Percentiles rank a stretch among this genome's conserved stretches.
Conservation (phyloP, 495 filamentous ascomycete genomes). For the Glonium stellatum region DNA sequence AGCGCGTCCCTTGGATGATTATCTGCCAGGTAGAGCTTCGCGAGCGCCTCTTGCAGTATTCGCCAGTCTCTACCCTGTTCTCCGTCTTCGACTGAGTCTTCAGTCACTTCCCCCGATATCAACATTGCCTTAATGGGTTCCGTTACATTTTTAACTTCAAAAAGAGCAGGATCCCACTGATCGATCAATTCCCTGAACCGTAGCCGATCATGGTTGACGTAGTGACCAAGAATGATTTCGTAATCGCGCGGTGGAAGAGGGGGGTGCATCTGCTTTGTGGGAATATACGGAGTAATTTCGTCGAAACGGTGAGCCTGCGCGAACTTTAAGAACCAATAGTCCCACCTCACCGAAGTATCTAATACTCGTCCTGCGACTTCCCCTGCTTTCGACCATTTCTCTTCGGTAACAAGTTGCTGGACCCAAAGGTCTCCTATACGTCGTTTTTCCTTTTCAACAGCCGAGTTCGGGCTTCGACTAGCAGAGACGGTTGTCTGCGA, state of each 20-base stretch:
- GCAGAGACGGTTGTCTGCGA: conserved; percentile 51
- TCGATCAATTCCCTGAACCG: conserved; percentile 74
- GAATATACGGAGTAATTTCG: conserved; percentile 81
- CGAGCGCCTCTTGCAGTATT: conserved; percentile 73
- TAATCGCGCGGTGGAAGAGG: conserved; percentile 78
- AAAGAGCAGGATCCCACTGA: conserved; percentile 77
- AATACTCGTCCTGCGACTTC: conserved; percentile 73
- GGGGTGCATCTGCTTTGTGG: conserved; percentile 63
- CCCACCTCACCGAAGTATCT: conserved; percentile 73
- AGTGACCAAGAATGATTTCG: conserved; percentile 78
- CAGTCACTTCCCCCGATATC: conserved; percentile 55
- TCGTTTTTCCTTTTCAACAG: conserved; percentile 81
- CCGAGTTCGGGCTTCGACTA: conserved; percentile 44
- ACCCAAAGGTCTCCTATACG: conserved; percentile 90
- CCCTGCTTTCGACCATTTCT: conserved; percentile 71
- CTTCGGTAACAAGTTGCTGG: conserved; percentile 64
- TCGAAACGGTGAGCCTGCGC: conserved; percentile 76
- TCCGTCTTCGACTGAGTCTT: conserved; percentile 61
- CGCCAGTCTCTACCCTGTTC: conserved; percentile 70
- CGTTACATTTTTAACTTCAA: conserved; percentile 63
- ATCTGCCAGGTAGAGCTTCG: conserved; percentile 71
- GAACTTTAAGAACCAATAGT: conserved; percentile 89
- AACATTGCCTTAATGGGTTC: conserved; percentile 68
- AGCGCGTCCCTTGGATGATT: conserved; percentile 77
- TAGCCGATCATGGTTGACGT: conserved; percentile 61